These are phyloP conservation scores for Cardamine occulta DNA, from an alignment of 345 rosid species.

Conservation along the genomic window DNA sequence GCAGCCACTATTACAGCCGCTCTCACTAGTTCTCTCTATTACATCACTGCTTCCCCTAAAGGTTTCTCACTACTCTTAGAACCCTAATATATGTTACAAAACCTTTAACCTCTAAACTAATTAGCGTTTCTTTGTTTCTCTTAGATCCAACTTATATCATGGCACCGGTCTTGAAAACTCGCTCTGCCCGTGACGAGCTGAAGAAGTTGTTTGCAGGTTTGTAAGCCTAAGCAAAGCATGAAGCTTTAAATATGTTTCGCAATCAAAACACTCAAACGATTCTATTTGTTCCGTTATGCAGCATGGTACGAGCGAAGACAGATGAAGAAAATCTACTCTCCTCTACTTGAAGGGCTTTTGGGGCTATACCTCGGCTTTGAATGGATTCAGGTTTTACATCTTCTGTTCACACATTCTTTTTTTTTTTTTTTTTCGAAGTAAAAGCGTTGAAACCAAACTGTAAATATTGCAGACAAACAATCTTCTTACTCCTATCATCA, in stretches of 20 bases:
- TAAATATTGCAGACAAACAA: conserved; percentile 69
- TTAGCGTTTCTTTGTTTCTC: not conserved
- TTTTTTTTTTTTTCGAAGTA: not conserved
- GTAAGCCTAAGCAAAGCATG: not conserved
- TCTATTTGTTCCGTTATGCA: conserved; percentile 37
- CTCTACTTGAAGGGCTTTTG: conserved; percentile 89
- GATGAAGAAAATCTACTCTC: conserved; percentile 96
- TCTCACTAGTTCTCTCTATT: conserved; percentile 93
- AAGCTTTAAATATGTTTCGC: conserved; percentile 19
- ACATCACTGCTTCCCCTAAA: conserved; percentile 91
- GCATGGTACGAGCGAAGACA: conserved; percentile 98
- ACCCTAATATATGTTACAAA: not conserved
- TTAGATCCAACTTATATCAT: conserved; percentile 89
- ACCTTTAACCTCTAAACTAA: conserved; percentile 1
- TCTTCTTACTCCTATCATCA: conserved; percentile 85
- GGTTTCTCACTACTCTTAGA: conserved; percentile 46
- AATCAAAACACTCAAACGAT: not conserved
- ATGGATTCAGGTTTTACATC: conserved; percentile 76
- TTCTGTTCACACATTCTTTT: not conserved
- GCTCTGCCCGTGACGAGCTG: conserved; percentile 71
- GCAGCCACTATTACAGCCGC: conserved; percentile 90
- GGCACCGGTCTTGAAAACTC: conserved; percentile 78
- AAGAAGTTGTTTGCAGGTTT: conserved; percentile 91
- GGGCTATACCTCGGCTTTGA: conserved; percentile 93
- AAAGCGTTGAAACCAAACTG: conserved; percentile 9